Conservation (phyloP, 805 yeast genomes). For the Wickerhamiella azyma region DNA sequence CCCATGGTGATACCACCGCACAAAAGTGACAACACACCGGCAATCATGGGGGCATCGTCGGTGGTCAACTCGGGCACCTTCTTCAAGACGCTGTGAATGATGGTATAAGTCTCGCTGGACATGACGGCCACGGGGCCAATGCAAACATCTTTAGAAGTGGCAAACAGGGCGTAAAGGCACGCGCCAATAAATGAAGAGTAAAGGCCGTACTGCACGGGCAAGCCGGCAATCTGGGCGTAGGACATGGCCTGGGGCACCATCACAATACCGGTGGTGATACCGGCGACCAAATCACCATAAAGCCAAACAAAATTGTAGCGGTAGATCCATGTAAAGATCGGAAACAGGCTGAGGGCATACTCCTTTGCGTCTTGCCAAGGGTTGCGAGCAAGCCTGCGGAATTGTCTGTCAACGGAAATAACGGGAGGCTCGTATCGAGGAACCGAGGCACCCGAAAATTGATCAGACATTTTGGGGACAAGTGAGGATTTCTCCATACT, state of each 20-base stretch:
- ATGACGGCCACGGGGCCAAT: slow-evolving; percentile 97
- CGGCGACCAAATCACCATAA: slow-evolving; percentile 74
- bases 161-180: slow-evolving; percentile 74
- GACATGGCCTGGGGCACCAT: slow-evolving; percentile 95
- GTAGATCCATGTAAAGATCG: slow-evolving; percentile 70
- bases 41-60: slow-evolving; percentile 54
- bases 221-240: slow-evolving; percentile 74
- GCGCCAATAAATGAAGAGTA: slow-evolving; percentile 90
- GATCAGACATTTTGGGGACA: not conserved
- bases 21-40: slow-evolving; percentile 61
- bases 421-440: slow-evolving; percentile 8
- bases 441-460: not conserved
- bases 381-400: slow-evolving; percentile 12
- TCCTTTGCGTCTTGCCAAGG: slow-evolving; percentile 19
- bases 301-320: slow-evolving; percentile 75
- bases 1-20: slow-evolving; percentile 81
- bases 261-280: slow-evolving; percentile 85
- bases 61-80: slow-evolving; percentile 31
- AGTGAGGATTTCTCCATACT: not conserved
- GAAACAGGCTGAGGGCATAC: slow-evolving; percentile 57
- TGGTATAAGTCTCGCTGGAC: slow-evolving; percentile 75
- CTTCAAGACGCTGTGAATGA: slow-evolving; percentile 47
- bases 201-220: slow-evolving; percentile 72
- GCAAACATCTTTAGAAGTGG: slow-evolving; percentile 89
- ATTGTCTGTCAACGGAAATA: slow-evolving; percentile 11